These are phyloP conservation scores for Peronospora destructor DNA, from an alignment of 352 stramenopile species.

Conservation along the genomic window DNA sequence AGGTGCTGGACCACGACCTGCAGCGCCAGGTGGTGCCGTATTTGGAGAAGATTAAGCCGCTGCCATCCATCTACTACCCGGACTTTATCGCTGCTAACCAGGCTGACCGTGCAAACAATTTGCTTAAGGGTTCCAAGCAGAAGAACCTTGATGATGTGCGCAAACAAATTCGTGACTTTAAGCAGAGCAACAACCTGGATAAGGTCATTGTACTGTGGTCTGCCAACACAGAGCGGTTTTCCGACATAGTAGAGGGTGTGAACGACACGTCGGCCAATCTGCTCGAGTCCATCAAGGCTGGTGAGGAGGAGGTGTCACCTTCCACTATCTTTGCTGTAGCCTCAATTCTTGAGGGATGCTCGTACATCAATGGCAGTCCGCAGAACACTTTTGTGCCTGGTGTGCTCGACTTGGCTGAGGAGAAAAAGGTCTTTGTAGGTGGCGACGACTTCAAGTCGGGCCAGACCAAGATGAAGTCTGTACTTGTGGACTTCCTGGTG, in stretches of 20 bases:
- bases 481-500: conserved; percentile 99
- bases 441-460: conserved; percentile 99
- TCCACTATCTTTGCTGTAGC: conserved; percentile 98
- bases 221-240: conserved; percentile 99
- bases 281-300: conserved; percentile 92
- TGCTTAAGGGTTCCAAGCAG: conserved; percentile 94
- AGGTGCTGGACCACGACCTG: conserved; percentile 95
- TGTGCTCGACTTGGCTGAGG: conserved; percentile 91
- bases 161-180: conserved; percentile 95
- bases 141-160: conserved; percentile 92
- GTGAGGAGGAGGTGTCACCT: conserved; percentile 92
- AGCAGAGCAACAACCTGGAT: conserved; percentile 90
- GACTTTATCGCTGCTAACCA: conserved; percentile 99
- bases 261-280: conserved; percentile 98
- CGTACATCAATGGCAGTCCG: conserved; percentile 98
- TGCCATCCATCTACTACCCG: conserved; percentile 97
- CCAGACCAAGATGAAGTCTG: conserved; percentile 99
- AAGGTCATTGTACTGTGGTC: conserved; percentile 99
- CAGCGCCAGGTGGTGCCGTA: conserved; percentile 95
- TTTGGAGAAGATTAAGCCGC: conserved; percentile 94
- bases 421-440: conserved; percentile 95
- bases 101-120: conserved; percentile 95
- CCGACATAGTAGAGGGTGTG: conserved; percentile 94
- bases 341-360: conserved; percentile 96
- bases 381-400: conserved; percentile 99